phyloP scores from a whole-genome alignment of 1,284 basidiomycete species.

The Laetiporus sulphureus region DNA sequence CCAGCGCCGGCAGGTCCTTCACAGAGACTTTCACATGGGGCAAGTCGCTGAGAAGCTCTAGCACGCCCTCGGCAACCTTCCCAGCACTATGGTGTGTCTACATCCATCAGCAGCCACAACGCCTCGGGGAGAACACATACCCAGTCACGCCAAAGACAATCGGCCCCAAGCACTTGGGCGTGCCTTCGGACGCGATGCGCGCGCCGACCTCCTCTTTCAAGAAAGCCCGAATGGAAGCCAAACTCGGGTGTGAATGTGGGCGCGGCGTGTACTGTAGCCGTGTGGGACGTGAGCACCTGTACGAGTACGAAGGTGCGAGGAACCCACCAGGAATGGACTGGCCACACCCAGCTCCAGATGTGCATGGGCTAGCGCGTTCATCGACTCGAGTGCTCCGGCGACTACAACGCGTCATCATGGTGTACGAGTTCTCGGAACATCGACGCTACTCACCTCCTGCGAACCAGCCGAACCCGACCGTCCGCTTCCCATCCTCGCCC shows the following conservation, averaged over 20 bases:
- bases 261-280: slow-evolving; percentile 63
- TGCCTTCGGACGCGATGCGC: slow-evolving; percentile 49
- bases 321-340: slow-evolving; percentile 73
- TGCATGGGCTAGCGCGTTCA: slow-evolving; percentile 72
- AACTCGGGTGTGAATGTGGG: slow-evolving; percentile 65
- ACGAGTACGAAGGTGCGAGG: background rate
- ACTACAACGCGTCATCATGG: slow-evolving; percentile 37
- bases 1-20: slow-evolving; percentile 50
- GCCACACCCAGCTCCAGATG: slow-evolving; percentile 75
- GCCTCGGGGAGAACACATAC: slow-evolving; percentile 31
- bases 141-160: slow-evolving; percentile 82
- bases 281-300: background rate
- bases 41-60: slow-evolving; percentile 66
- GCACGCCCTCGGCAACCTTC: slow-evolving; percentile 72
- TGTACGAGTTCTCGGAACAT: background rate
- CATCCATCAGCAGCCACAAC: background rate
- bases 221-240: slow-evolving; percentile 51
- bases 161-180: slow-evolving; percentile 61
- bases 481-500: slow-evolving; percentile 57
- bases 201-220: slow-evolving; percentile 54
- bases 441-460: slow-evolving; percentile 60
- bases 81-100: slow-evolving; percentile 45
- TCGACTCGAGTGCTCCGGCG: slow-evolving; percentile 78
- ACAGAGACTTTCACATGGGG: slow-evolving; percentile 56
- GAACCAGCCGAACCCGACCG: slow-evolving; percentile 85